A percentile compares a stretch with the other conserved stretches of the same genome.
phyloP scores from a whole-genome alignment of 805 yeast species.

The Dipodascopsis uninucleata region DNA sequence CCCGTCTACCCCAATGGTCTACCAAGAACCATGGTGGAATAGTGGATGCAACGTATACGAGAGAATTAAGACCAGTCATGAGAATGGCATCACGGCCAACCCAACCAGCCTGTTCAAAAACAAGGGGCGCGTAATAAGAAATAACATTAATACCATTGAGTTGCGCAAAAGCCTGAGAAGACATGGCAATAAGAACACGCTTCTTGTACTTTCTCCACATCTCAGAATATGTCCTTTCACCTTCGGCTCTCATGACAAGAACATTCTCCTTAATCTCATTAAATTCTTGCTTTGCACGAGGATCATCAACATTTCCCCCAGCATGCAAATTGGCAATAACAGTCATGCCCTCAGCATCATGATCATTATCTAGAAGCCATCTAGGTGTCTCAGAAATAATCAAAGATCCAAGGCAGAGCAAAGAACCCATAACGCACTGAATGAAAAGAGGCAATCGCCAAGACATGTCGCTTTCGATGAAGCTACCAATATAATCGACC shows the following conservation, averaged over 20 bases:
- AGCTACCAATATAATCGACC: constrained; percentile 78
- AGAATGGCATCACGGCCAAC: constrained; percentile 78
- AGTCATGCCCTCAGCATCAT: constrained; percentile 73
- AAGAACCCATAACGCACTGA: constrained; percentile 69
- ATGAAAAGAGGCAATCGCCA: constrained; percentile 79
- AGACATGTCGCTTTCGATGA: constrained; percentile 53
- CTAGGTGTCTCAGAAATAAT: constrained; percentile 84
- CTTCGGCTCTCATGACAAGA: constrained; percentile 71
- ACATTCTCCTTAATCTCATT: constrained; percentile 79
- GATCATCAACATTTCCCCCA: constrained; percentile 69
- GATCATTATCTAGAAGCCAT: constrained; percentile 80
- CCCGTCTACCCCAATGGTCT: constrained; percentile 87
- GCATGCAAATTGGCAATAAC: constrained; percentile 82
- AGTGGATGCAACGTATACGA: constrained; percentile 61
- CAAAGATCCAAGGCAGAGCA: constrained; percentile 68
- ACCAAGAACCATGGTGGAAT: constrained; percentile 89
- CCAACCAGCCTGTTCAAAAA: constrained; percentile 96
- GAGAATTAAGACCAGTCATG: constrained; percentile 79
- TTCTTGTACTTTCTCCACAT: constrained; percentile 73
- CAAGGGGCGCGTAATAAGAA: constrained; percentile 88
- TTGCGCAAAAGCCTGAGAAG: constrained; percentile 89
- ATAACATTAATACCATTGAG: constrained; percentile 90
- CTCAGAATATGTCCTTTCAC: constrained; percentile 67
- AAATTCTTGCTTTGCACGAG: constrained; percentile 66
- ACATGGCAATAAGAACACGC: constrained; percentile 81